Base-by-base conservation (phyloP, 257 asterid species). In the Nicotiana obtusifolia region DNA sequence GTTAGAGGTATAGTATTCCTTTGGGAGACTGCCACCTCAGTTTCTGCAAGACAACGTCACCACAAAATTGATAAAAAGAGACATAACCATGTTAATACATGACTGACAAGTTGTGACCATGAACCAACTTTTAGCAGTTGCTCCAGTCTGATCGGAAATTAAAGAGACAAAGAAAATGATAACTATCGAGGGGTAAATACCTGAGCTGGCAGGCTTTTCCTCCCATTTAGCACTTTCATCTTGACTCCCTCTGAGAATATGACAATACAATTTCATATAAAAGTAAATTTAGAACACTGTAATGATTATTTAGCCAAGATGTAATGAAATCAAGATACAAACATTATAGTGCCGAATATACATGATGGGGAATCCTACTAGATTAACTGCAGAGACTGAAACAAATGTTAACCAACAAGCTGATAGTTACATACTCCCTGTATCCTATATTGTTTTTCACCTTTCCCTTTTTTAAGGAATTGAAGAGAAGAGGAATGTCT, bases 1-100 rank as follows among this genome's bases (percentile, higher is more conserved):
- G 90, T 91, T 84, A 85, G 83, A 15, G 97, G 93, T 80, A 92
- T 89, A 47, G 85, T 84, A 82, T 86, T 90, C 90, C 88, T 90
- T 76, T 79, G 68, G 65, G 88, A 79, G 30, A 89, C 79, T 80
- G 71, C 79, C 49, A 83, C 92, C 69, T 81, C 65, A 28, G 37
- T 81, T 69, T 88, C 93, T 93, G 91, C 44, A 80, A 81, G 17
- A 78, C 62, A 78, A 66, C 8, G 26, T 44, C 81, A 84, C 31
- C 28, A 65, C 69, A 66, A 66, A 81, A 71, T 5, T 54, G 28
- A 57, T 64, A 76, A 81, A 76, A 69, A 76, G 66, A 22, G 64
- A 22, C 80, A 44, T 62, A 22, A 80, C 35, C 64, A 81, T 64
- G 44, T 57, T n/a, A 19, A 64, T 62, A 66, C 26, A 44, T 5